These are phyloP conservation scores for Diplotaxis tenuifolia DNA, from an alignment of 345 rosid species.

Conservation along the genomic window DNA sequence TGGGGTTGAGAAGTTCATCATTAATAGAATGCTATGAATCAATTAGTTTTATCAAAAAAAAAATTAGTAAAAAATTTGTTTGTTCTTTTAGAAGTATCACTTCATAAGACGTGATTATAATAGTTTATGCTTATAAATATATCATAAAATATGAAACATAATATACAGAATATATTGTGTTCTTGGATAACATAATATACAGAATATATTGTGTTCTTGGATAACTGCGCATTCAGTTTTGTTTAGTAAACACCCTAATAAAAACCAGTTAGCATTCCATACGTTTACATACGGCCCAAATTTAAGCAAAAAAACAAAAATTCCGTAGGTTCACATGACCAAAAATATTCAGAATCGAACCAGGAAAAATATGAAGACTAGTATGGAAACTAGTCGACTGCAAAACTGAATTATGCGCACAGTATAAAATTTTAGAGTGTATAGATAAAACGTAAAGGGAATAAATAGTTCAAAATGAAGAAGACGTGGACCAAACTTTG, in stretches of 20 bases:
- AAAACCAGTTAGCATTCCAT: neutral
- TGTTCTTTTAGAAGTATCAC: no score
- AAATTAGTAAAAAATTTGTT: no score
- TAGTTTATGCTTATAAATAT: neutral
- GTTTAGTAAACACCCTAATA: neutral
- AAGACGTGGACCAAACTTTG: neutral
- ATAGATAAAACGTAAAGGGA: neutral
- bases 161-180: no score
- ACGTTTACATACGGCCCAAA: no score
- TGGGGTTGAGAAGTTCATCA: neutral
- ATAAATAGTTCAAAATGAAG: constrained; percentile 8
- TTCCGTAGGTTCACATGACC: neutral
- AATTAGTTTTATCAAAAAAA: no score
- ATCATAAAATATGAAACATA: neutral
- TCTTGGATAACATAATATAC: no score
- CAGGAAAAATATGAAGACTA: neutral
- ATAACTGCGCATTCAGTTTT: neutral
- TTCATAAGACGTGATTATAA: neutral
- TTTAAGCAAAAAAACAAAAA: no score
- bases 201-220: no score
- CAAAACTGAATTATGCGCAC: neutral
- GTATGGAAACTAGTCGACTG: neutral
- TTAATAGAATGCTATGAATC: neutral
- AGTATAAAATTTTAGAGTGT: neutral
- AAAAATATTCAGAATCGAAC: neutral